Evolutionary conservation across 495 filamentous ascomycete species (phyloP), one percentile per base, ranked within the genome.

Genomic region (Neurospora sp.): DNA sequence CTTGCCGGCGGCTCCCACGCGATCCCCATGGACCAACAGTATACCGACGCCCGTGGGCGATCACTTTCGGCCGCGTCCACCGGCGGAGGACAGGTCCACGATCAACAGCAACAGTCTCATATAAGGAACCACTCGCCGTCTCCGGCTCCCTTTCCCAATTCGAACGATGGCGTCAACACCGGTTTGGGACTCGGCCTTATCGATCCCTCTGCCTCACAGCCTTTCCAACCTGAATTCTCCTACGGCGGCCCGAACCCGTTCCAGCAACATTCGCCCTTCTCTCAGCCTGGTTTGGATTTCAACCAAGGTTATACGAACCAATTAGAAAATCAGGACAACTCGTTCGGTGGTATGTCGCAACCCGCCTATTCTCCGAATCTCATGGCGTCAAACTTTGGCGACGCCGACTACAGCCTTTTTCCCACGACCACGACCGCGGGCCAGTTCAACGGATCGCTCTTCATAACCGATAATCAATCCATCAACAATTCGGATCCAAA

Each of bases 401-500:
- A 79, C 75, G 79, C 76, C 53, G 88, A 90, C 79, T 90, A 88
- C 73, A 81, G 86, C 40, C 80, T 89, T 70, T 89, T 86, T 73
- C 83, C 86, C 20, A 74, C 80, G 4, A 72, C 79, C 3, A 73
- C 77, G 5, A 78, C 76, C 22, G 84, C 86, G 59, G 81, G 85
- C 45, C 84, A 84, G 74, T 83, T 80, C 72, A 82, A 83, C 75
- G 74, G 82, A 5, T 84, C 86, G 72, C 81, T 88, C 42, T 86
- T 87, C 72, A 75, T 76, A 40, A 79, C 78, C 77, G 84, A 85
- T 70, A 73, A 80, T 73, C 87, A 87, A 70, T 87, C 90, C 74
- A 84, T 93, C 41, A 80, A 84, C 73, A 83, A 79, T 75, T 77
- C 82, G 71, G 81, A 85, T 69, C 87, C 92, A 81, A 89, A 88